Conservation (phyloP, 306 rosid species). For the Canavalia gladiata region DNA sequence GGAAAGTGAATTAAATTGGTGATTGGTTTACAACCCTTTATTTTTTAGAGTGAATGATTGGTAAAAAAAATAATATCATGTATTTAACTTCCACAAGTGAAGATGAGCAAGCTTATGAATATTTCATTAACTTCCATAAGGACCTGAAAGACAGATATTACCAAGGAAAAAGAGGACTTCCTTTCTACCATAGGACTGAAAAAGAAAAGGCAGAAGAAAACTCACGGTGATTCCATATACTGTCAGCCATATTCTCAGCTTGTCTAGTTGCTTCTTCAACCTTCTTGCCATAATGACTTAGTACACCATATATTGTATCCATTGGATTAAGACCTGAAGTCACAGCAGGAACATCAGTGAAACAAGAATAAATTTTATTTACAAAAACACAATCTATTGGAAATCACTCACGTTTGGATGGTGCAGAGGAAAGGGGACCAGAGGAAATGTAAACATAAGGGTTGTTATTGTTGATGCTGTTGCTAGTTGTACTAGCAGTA, state of each 20-base stretch:
- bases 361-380: slow-evolving; percentile 8
- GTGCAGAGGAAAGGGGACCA: slow-evolving; percentile 41
- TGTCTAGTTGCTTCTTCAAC: slow-evolving; percentile 67
- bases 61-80: not conserved
- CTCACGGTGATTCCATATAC: slow-evolving; percentile 80
- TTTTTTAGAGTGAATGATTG: slow-evolving; percentile 13
- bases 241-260: slow-evolving; percentile 68
- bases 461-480: slow-evolving; percentile 41
- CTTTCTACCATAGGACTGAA: not conserved
- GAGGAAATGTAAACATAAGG: slow-evolving; percentile 59
- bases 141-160: slow-evolving; percentile 1
- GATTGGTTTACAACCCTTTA: not conserved
- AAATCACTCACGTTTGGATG: slow-evolving; percentile 58
- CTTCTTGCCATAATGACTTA: slow-evolving; percentile 61
- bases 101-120: not conserved
- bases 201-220: not conserved
- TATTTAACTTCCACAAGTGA: slow-evolving; percentile 2
- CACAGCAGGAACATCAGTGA: slow-evolving; percentile 3
- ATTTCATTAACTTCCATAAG: slow-evolving; percentile 4
- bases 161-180: not conserved
- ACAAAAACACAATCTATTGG: not conserved
- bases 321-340: slow-evolving; percentile 59
- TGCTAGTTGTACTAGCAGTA: slow-evolving; percentile 12
- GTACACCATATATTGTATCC: slow-evolving; percentile 48
- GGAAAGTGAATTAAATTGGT: slow-evolving; percentile 6